Evolutionary conservation across 2,329 filamentous ascomycete genomes (phyloP).

Genomic region (Fusarium sp.): DNA sequence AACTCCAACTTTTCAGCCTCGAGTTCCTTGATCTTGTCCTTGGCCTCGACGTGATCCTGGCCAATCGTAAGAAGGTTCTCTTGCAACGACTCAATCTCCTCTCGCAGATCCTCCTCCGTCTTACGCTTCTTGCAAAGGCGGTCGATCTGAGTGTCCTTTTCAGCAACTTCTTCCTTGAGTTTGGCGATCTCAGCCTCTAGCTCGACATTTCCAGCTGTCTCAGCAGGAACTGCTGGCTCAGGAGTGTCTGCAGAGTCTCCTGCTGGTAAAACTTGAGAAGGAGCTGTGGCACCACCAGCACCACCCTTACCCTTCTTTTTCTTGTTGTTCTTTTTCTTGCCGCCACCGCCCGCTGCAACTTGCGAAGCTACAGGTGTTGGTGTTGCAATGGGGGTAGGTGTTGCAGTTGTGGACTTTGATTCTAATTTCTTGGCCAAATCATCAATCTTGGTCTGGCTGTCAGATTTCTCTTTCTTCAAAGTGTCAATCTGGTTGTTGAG

Average conservation of each 20-base stretch:
- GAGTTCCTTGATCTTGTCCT: slow-evolving; percentile 78
- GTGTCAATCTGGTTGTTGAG: slow-evolving; percentile 53
- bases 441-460: slow-evolving; percentile 50
- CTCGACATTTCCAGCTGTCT: slow-evolving; percentile 49
- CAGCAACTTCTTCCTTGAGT: slow-evolving; percentile 64
- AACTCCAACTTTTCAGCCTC: slow-evolving; percentile 75
- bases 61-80: slow-evolving; percentile 84
- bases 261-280: slow-evolving; percentile 43
- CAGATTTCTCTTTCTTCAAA: slow-evolving; percentile 50
- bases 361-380: slow-evolving; percentile 43
- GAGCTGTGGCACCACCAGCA: slow-evolving; percentile 57
- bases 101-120: slow-evolving; percentile 80
- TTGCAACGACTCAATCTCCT: slow-evolving; percentile 86
- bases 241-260: slow-evolving; percentile 53
- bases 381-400: slow-evolving; percentile 34
- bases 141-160: slow-evolving; percentile 79
- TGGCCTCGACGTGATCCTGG: slow-evolving; percentile 84
- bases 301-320: slow-evolving; percentile 89
- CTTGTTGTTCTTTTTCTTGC: slow-evolving; percentile 75
- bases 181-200: slow-evolving; percentile 62
- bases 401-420: slow-evolving; percentile 23
- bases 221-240: slow-evolving; percentile 49
- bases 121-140: slow-evolving; percentile 75
- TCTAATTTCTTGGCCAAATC: slow-evolving; percentile 60
- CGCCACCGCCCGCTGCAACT: slow-evolving; percentile 42